Base-by-base conservation (phyloP, 2,329 filamentous ascomycete genomes). In the Xylariaceae sp. region DNA sequence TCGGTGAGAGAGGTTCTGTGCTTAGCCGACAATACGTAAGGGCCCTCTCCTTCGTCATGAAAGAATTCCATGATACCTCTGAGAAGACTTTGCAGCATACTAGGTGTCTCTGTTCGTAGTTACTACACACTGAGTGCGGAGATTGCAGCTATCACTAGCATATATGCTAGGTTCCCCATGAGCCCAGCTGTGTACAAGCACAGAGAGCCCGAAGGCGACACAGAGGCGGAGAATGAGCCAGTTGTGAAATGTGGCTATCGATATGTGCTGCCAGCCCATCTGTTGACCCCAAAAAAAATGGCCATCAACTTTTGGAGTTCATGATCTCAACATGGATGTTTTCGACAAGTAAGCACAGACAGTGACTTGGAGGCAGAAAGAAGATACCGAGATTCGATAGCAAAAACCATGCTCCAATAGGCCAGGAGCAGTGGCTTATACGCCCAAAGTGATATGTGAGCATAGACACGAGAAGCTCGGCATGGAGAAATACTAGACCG, bases 61-160 rank as follows among this genome's bases (percentile, higher is more conserved):
- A n/a, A 17, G 16, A n/a, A 17, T 13, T 32, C 30, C 15, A 32
- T 54, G 51, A 50, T 49, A 46, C 50, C 53, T 68, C 69, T 67
- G 13, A 32, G 63, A 71, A 68, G 59, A 35, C 45, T 44, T 38
- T 30, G 42, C 47, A 37, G 46, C 33, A 44, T 42, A 41, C 42
- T 45, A 49, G 44, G 48, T 46, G 44, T 51, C 50, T 39, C 44
- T 43, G 39, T 45, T 45, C 49, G 48, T 37, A 54, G 48, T 48
- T 49, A 53, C 51, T 54, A 47, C 53, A 47, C 53, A 53, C 54
- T 61, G 50, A 41, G 57, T 56, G 59, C 53, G 60, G 57, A 63
- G 56, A 57, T 56, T 63, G 60, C 62, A 66, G 62, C 59, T 64
- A 62, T 64, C 62, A 67, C 61, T n/a, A n/a, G n/a, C 60, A 62